Conservation (phyloP, 2,329 filamentous ascomycete genomes). For the Nemania bipapillata region DNA sequence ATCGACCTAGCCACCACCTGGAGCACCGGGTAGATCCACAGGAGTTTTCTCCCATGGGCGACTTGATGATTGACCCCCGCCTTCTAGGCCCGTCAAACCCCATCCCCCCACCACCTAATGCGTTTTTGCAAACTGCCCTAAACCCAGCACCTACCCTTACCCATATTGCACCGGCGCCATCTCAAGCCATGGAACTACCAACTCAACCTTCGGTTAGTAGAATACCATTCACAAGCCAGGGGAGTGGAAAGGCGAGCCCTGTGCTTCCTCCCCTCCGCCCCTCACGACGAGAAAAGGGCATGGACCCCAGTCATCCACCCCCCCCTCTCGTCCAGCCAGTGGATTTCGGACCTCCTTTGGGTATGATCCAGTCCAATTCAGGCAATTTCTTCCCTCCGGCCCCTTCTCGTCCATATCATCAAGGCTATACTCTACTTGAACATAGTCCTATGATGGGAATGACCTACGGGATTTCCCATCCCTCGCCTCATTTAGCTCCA, state of each 20-base stretch:
- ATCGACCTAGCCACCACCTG: constrained; percentile 23
- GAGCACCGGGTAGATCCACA: constrained; percentile 32
- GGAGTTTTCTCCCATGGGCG: constrained; percentile 30
- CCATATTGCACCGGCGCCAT: constrained; percentile 49
- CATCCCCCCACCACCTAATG: constrained; percentile 43
- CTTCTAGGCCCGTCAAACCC: constrained; percentile 42
- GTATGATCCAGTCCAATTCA: constrained; percentile 51
- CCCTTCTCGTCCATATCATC: constrained; percentile 52
- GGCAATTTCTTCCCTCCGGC: constrained; percentile 53
- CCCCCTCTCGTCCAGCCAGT: constrained; percentile 37
- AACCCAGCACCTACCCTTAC: constrained; percentile 50
- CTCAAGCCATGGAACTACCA: constrained; percentile 39
- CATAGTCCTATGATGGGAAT: constrained; percentile 44
- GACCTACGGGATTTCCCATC: constrained; percentile 40
- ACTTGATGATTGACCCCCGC: constrained; percentile 49
- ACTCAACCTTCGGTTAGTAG: constrained; percentile 40
- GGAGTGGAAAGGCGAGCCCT: constrained; percentile 48
- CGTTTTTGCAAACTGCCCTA: constrained; percentile 54
- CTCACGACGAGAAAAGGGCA: constrained; percentile 45
- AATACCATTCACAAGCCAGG: constrained; percentile 52
- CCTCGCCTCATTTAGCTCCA: constrained; percentile 31
- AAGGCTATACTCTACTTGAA: constrained; percentile 51
- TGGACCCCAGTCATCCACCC: constrained; percentile 42
- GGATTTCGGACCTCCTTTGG: constrained; percentile 47
- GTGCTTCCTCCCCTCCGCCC: constrained; percentile 54